Percentiles rank a stretch among this genome's conserved stretches.
Conservation (phyloP, 164 flowering plant species). For the Vitis amurensis region DNA sequence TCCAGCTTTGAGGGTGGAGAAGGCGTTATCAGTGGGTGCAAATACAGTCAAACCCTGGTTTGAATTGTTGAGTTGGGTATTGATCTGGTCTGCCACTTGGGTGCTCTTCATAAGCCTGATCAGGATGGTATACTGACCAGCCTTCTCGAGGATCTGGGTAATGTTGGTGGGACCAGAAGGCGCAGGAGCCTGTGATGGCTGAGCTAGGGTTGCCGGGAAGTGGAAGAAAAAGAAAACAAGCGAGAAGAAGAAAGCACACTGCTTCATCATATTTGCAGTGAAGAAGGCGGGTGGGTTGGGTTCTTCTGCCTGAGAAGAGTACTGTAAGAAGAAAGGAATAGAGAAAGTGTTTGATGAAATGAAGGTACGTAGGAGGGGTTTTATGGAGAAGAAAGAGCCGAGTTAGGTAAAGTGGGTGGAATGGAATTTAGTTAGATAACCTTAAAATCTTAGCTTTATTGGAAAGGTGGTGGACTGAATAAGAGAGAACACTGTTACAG, state of each 20-base stretch:
- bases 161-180: constrained; percentile 35
- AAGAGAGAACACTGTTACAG: constrained; percentile 6
- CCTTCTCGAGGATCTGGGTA: constrained; percentile 29
- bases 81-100: constrained; percentile 48
- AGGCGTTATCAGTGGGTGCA: constrained; percentile 78
- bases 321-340: too few relatives aligned
- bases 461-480: constrained; percentile 2
- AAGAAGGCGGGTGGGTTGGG: neutral
- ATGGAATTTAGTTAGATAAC: constrained; percentile 1
- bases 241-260: constrained; percentile 5
- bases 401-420: constrained; percentile 5
- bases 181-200: constrained; percentile 25
- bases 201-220: constrained; percentile 23
- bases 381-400: constrained; percentile 5
- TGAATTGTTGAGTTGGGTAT: constrained; percentile 67
- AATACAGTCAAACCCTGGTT: constrained; percentile 69
- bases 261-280: constrained; percentile 3
- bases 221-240: constrained; percentile 12
- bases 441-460: constrained; percentile 1
- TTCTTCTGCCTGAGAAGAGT: neutral
- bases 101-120: constrained; percentile 34
- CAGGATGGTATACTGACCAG: constrained; percentile 32
- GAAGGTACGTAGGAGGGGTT: neutral
- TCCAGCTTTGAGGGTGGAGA: constrained; percentile 60
- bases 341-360: constrained; percentile 6